These are phyloP conservation scores for Botrytis elliptica DNA, from an alignment of 2,329 filamentous ascomycete species.

Conservation along the genomic window DNA sequence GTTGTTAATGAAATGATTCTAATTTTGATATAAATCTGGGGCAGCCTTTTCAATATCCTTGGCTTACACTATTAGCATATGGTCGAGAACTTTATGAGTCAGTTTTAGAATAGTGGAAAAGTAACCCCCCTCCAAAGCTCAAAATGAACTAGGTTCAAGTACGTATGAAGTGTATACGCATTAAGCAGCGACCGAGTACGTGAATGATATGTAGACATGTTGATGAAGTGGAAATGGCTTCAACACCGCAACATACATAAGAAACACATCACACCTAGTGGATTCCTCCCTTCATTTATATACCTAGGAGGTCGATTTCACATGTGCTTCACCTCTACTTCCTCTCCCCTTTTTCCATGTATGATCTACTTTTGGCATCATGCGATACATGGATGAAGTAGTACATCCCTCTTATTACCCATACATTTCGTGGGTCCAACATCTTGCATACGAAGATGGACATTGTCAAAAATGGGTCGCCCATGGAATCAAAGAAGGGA, in stretches of 20 bases:
- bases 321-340: constrained; percentile 10
- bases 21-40: constrained; percentile 14
- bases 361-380: constrained; percentile 16
- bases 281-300: not conserved
- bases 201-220: not conserved
- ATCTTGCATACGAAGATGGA: constrained; percentile 16
- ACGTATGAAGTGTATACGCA: constrained; percentile 19
- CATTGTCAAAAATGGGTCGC: not conserved
- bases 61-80: constrained; percentile 1
- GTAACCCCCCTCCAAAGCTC: not conserved
- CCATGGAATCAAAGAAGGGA: constrained; percentile 18
- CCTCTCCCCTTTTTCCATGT: constrained; percentile 1
- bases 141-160: constrained; percentile 12
- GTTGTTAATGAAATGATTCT: not conserved
- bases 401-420: not conserved
- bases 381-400: constrained; percentile 8
- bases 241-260: constrained; percentile 16
- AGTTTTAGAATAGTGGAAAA: constrained; percentile 9
- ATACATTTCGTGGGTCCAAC: constrained; percentile 1
- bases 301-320: not conserved
- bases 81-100: constrained; percentile 22
- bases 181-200: not conserved
- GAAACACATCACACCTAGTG: constrained; percentile 16
- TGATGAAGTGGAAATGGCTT: not conserved
- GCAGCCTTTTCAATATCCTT: constrained; percentile 12